phyloP scores from a whole-genome alignment of 192 early-diverging fungal genomes.

The Geranomyces variabilis region DNA sequence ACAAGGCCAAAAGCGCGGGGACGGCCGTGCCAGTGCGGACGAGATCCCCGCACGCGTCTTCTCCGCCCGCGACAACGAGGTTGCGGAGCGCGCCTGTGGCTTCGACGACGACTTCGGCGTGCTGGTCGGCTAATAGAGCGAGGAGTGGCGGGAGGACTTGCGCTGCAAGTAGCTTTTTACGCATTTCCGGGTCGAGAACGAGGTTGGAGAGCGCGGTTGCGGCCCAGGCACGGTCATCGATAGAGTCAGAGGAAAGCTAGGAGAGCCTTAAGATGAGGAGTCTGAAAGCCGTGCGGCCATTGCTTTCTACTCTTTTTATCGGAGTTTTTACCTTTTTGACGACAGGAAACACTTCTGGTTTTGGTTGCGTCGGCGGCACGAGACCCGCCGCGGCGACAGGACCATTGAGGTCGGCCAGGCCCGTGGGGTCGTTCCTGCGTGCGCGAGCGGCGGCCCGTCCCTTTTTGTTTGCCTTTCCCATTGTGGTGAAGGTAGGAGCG shows the following conservation, averaged over 20 bases:
- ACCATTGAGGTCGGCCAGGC: background rate
- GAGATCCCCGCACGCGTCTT: constrained; percentile 62
- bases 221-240: constrained; percentile 85
- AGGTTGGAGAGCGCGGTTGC: constrained; percentile 85
- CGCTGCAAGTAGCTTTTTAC: constrained; percentile 75
- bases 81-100: constrained; percentile 73
- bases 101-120: constrained; percentile 75
- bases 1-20: constrained; percentile 51
- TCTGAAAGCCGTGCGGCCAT: too few species aligned
- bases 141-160: constrained; percentile 69
- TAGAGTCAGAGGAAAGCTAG: constrained; percentile 66
- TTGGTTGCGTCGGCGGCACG: background rate
- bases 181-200: constrained; percentile 65
- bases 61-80: constrained; percentile 55
- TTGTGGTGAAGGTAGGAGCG: too few species aligned
- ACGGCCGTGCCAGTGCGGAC: constrained; percentile 55
- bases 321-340: constrained; percentile 9
- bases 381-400: too few species aligned
- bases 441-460: constrained; percentile 7
- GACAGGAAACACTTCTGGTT: constrained; percentile 3
- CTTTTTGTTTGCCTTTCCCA: constrained; percentile 27
- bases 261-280: too few species aligned
- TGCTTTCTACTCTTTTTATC: background rate
- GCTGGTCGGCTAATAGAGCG: constrained; percentile 71
- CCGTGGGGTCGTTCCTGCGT: constrained; percentile 9